phyloP scores from a whole-genome alignment of 441 rosid species.

The Melastoma candidum region DNA sequence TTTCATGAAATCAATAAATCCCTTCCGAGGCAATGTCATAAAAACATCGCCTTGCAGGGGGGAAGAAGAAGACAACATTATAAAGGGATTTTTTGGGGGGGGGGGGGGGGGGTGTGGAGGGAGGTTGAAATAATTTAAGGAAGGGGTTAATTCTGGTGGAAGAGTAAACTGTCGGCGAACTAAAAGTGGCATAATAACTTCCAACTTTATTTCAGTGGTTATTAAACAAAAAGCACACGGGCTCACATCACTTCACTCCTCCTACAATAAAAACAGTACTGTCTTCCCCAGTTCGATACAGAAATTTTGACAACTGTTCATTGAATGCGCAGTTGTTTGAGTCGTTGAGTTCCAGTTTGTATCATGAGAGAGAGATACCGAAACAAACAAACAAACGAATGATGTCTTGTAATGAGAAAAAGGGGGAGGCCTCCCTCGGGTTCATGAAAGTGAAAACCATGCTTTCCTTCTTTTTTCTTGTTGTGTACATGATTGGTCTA shows the following conservation, averaged over 20 bases:
- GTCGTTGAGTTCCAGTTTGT: not conserved
- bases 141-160: not conserved
- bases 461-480: too few relatives aligned
- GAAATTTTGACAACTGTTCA: not conserved
- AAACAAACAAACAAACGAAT: too few relatives aligned
- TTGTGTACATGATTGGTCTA: too few relatives aligned
- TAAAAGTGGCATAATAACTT: not conserved
- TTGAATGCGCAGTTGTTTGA: not conserved
- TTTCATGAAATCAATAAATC: too few relatives aligned
- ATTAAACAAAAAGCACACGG: not conserved
- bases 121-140: not conserved
- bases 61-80: not conserved
- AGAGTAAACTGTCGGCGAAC: constrained; percentile 25
- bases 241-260: not conserved
- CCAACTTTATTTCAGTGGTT: not conserved
- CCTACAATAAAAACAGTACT: not conserved
- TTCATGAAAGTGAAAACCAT: too few relatives aligned
- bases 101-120: not conserved
- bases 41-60: not conserved
- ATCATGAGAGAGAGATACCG: too few relatives aligned
- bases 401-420: too few relatives aligned
- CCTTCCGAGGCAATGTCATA: not conserved
- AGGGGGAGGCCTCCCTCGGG: too few relatives aligned
- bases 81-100: too few relatives aligned
- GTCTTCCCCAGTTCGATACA: too few relatives aligned